phyloP scores from a whole-genome alignment of 139 green algal genomes.

The Yamagishiella unicocca region DNA sequence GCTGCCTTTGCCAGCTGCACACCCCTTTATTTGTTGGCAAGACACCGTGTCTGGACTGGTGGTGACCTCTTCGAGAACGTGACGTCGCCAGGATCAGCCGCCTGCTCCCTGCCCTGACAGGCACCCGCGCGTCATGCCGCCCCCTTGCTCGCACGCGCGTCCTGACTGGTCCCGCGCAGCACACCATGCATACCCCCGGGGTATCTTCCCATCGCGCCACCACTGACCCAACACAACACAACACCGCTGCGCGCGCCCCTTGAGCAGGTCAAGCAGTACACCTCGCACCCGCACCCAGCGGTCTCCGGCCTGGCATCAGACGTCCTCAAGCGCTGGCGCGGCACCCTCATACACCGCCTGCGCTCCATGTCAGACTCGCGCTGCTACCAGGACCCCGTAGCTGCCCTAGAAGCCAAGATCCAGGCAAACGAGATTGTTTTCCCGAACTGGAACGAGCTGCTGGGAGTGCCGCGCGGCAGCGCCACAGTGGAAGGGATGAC shows the following conservation, averaged over 20 bases:
- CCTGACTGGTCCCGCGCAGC: too few relatives aligned
- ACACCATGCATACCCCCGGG: too few relatives aligned
- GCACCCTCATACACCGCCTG: neutral
- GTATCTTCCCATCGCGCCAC: too few relatives aligned
- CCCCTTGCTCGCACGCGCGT: too few relatives aligned
- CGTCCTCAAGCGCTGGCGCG: constrained; percentile 33
- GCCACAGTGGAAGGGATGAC: neutral
- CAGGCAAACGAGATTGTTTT: constrained; percentile 39
- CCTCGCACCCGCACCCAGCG: constrained; percentile 47
- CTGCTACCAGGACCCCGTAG: constrained; percentile 11
- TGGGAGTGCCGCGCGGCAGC: neutral
- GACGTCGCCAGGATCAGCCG: too few relatives aligned
- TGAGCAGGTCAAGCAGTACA: constrained; percentile 36
- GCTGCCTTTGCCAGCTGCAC: too few relatives aligned
- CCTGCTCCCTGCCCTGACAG: too few relatives aligned
- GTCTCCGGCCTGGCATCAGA: constrained; percentile 33
- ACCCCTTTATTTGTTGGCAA: too few relatives aligned
- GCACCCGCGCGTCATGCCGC: too few relatives aligned
- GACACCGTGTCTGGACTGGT: too few relatives aligned
- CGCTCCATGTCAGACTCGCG: constrained; percentile 1
- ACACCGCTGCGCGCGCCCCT: neutral
- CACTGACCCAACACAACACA: too few relatives aligned
- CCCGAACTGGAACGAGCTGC: constrained; percentile 3
- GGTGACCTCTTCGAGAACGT: too few relatives aligned
- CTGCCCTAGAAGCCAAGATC: constrained; percentile 21